These are phyloP conservation scores for Macrolepiota dolichaula DNA, from an alignment of 768 basidiomycete species.

Conservation along the genomic window DNA sequence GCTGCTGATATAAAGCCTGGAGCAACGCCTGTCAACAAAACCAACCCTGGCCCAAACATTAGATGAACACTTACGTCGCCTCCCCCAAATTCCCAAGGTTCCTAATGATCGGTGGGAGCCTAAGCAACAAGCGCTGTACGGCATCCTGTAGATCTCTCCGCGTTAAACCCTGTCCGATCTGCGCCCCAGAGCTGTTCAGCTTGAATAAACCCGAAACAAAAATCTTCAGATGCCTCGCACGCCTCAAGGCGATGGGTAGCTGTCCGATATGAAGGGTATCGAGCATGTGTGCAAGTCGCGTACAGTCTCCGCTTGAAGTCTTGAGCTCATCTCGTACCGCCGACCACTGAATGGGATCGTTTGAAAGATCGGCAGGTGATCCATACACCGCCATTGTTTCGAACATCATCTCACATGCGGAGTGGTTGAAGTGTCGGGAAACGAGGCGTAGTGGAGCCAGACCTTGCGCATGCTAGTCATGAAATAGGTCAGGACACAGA, in stretches of 20 bases:
- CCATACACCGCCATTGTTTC: neutral
- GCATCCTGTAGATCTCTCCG: neutral
- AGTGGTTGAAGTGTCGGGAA: neutral
- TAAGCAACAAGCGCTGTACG: neutral
- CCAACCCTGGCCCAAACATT: neutral
- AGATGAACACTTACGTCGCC: constrained; percentile 1
- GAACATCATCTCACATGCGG: constrained; percentile 1
- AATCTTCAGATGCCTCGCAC: constrained; percentile 1
- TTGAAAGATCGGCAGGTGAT: neutral
- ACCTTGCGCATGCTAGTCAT: neutral
- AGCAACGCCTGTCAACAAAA: neutral
- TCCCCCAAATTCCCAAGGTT: constrained; percentile 2
- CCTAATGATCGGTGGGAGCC: constrained; percentile 1
- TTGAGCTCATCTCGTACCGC: neutral
- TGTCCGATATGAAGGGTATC: neutral
- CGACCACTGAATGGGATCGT: neutral
- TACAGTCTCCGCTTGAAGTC: neutral
- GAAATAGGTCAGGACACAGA: neutral
- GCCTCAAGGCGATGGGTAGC: neutral
- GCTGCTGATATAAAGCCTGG: neutral
- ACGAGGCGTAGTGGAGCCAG: constrained; percentile 1
- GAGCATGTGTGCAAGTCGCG: constrained; percentile 1
- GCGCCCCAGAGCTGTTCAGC: neutral
- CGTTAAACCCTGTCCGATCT: neutral
- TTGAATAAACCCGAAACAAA: constrained; percentile 4